Base-by-base conservation (phyloP, 768 basidiomycete genomes). In the Phanerochaete carnosa region DNA sequence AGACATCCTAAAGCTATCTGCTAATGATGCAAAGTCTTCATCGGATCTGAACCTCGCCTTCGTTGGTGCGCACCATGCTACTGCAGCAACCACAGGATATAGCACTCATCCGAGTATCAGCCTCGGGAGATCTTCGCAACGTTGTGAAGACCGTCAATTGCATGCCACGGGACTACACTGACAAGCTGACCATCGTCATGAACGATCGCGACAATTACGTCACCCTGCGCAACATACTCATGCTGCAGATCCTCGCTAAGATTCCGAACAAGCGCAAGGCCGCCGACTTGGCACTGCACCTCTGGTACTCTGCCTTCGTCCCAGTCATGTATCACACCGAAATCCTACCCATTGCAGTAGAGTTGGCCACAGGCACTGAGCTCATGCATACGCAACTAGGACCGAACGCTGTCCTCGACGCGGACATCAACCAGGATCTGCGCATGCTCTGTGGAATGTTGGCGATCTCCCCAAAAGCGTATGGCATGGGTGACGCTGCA, bases 91-190 rank as follows among this genome's bases (percentile, higher is more conserved):
- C 15, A 11, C 16, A 22, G 7, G 23, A 50, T 37, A 45, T 23
- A 19, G n/a, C 7, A 13, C 22, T 16, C 53, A 32, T 54, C 35
- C 26, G 11, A 47, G 22, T 63, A 60, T 1, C 49, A 83, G 81
- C 79, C 0, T 83, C 82, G 7, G 82, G 82, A 5, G 81, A 83
- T 65, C 70, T 83, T 50, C 74, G 81, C 33, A 73, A 81, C 56
- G 60, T 81, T 19, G 52, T 83, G 6, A 65, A 65, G 28, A 82
- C 78, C 2, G 64, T 82, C 55, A 83, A 81, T 60, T 61, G 62
- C 12, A 73, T 83, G 25, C 79, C 80, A 5, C 22, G 62, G 12
- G 66, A 79, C 46, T 81, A 77, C 60, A 67, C 70, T 1, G 81
- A 82, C 2, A 60, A 70, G 13, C 55, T 79, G 16, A 74, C 64